Evolutionary conservation across 2,329 filamentous ascomycete species (phyloP), one percentile per base, ranked within the genome.

Genomic region (Scytalidium lignicola): DNA sequence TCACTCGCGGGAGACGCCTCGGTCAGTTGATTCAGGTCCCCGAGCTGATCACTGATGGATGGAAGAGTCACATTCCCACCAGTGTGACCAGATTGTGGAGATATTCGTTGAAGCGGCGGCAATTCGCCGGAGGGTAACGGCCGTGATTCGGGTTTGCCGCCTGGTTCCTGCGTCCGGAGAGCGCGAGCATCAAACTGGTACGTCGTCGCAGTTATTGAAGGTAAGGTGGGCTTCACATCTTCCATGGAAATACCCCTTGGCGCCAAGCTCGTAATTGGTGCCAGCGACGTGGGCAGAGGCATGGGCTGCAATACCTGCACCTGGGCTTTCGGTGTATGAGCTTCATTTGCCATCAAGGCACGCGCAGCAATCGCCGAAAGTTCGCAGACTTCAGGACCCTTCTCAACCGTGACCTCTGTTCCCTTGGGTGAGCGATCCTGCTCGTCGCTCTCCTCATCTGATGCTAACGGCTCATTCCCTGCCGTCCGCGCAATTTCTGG

Each of bases 401-500:
- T 68, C 39, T 26, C 18, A 12, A 57, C 44, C 17, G 51, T 52
- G 10, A 52, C 52, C n/a, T 43, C 46, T 22, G 54, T 53, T 13
- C 52, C 57, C 23, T 57, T 57, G 42, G 49, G 28, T 2, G 49
- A 43, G 26, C 22, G 63, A 53, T 71, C 69, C n/a, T 17, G 32
- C 4, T 37, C 32, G 42, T 73, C 69, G 13, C 70, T 70, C 47
- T 70, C 67, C 48, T 67, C 63, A 49, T 70, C 71, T 2, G 68
- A 70, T 19, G 74, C 72, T 43, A 87, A 70, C 19, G 78, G 73
- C 55, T 74, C 64, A 53, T 70, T 68, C 54, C 74, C 77, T 50
- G 80, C 85, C 61, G 69, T 63, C 55, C 69, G 70, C 50, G 83
- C 83, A 61, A 89, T 78, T 45, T 90, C 83, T 45, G 79, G 82